Evolutionary conservation across 2,329 filamentous ascomycete genomes (phyloP), one percentile per base, ranked within the genome.

Genomic region (Lasiodiplodia citricola): DNA sequence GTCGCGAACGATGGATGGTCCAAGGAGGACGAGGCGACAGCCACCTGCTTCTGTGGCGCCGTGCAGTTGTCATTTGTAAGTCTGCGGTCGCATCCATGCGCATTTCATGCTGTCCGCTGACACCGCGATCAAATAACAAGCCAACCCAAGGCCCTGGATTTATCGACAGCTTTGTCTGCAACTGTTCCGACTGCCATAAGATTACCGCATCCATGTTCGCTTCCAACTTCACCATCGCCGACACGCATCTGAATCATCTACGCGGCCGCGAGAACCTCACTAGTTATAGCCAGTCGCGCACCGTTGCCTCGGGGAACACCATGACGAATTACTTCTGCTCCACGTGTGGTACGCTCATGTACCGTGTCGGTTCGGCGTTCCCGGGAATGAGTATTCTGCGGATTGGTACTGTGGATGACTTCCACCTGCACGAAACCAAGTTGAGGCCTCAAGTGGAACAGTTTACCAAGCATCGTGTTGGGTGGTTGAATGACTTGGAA

Each of bases 311-410:
- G 0, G 81, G 81, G 2, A 81, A 83, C 66, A 75, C 63, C 7
- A 91, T 91, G 88, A 85, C 85, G 8, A 90, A 90, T 72, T 80
- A 83, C 73, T 91, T 91, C 76, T 91, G 89, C 71, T 78, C 74
- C 0, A 85, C 80, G 0, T 91, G 89, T 73, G 88, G 89, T 0
- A 85, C 84, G 0, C 81, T 90, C 4, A 86, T 91, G 87, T 90
- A 89, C 72, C 83, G 88, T 0, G 75, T 82, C 10, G 78, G 83
- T 5, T 73, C 77, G 0, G 78, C 73, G 0, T 85, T 81, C 65
- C 86, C 86, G 0, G 85, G 81, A 0, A 68, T 70, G 54, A 84
- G 76, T 44, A 84, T 90, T 57, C 65, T 87, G 69, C 78, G 88
- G 0, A 83, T 88, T 63, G 89, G 89, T 0, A 89, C 86, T 0